Evolutionary conservation across 192 early-diverging fungal species (phyloP), one percentile per base, ranked within the genome.

Genomic region (Coemansia sp.): DNA sequence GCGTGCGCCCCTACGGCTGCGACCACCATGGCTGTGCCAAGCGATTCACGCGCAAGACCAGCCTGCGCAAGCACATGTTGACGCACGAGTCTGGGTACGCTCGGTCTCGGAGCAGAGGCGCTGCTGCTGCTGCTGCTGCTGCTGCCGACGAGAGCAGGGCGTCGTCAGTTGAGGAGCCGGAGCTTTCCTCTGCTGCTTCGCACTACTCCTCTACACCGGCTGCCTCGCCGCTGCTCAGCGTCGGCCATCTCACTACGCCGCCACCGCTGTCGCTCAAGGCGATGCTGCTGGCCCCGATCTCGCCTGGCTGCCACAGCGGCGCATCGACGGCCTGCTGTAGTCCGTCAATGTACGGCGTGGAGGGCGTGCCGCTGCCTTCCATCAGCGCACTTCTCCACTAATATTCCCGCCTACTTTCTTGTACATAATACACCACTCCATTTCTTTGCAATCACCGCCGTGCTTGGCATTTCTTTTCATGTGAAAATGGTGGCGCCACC

Each of bases 1-100:
- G 89, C 19, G 88, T 89, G 60, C 79, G 90, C 22, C 88, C 90
- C 9, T 92, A 89, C 75, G 86, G 83, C 7, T 91, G 89, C 51
- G 57, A 36, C 27, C 64, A 61, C 46, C 36, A 51, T n/a, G 56
- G 39, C 20, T 73, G 71, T 64, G 40, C 57, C 64, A 73, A 73
- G 65, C 40, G 53, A 15, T 43, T 43, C 17, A 61, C 60, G 15
- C 64, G 64, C 64, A 65, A 65, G 54, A 65, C 64, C 22, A 65
- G 64, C 19, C 51, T 65, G 51, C 64, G 64, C 64, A 65, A 65
- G 51, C 64, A 65, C 27, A 43, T 43, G 40, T 51, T 32, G 51
- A 65, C 32, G 5, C 41, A 43, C 6, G 41, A n/a, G 41, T n/a
- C 42, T 43, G 42, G 42, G 14, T n/a, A 43, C 42, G 42, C 42